Conservation (phyloP, 192 early-diverging fungal genomes). For the Podila epigama region DNA sequence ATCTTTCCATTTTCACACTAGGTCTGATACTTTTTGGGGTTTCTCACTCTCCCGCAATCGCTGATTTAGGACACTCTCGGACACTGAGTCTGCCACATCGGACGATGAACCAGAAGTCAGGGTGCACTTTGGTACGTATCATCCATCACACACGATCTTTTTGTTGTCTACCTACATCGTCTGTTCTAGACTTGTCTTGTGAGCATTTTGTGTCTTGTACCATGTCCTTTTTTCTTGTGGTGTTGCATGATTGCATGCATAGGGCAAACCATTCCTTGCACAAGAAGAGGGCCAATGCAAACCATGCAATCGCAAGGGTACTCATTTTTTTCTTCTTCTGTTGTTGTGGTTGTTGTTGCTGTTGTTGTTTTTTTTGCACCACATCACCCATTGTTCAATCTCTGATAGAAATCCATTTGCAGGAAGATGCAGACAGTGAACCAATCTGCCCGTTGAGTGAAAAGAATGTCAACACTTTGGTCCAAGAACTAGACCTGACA, state of each 20-base stretch:
- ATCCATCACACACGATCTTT: too few species aligned
- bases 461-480: conserved; percentile 11
- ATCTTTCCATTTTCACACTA: neutral
- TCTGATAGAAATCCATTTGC: conserved; percentile 30
- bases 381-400: neutral
- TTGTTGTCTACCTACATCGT: too few species aligned
- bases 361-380: neutral
- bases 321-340: neutral
- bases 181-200: neutral
- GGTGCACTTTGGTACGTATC: conserved; percentile 29
- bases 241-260: too few species aligned
- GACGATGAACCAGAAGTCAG: conserved; percentile 32
- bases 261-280: too few species aligned
- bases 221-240: too few species aligned
- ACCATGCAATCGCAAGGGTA: too few species aligned
- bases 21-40: conserved; percentile 4
- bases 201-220: neutral
- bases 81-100: conserved; percentile 24
- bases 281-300: too few species aligned
- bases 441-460: conserved; percentile 36
- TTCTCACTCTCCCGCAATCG: neutral
- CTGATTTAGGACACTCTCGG: conserved; percentile 8
- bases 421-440: conserved; percentile 26
- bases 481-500: conserved; percentile 8
- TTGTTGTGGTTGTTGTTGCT: neutral